A percentile compares a stretch with the other conserved stretches of the same genome.
Evolutionary conservation across 106 monocot genomes (phyloP).

Genomic region (Platanthera guangdongensis): DNA sequence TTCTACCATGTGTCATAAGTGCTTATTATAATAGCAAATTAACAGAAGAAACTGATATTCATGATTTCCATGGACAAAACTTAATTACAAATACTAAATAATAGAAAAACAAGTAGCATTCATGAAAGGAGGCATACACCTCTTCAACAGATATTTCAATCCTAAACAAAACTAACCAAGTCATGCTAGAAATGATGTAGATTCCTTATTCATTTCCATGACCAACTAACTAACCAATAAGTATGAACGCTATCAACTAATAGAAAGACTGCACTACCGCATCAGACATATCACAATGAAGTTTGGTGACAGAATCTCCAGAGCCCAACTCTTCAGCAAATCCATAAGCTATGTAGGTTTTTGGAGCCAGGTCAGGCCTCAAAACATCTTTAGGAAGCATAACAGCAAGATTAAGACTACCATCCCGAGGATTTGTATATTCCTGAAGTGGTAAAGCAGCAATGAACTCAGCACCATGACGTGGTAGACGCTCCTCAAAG

Average conservation of each 20-base stretch:
- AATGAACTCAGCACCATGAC: constrained; percentile 89
- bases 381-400: constrained; percentile 51
- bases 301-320: constrained; percentile 97
- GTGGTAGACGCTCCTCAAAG: constrained; percentile 80
- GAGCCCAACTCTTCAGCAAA: constrained; percentile 60
- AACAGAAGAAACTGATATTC: neutral
- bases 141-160: neutral
- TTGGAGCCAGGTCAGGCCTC: constrained; percentile 91
- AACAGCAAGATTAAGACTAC: constrained; percentile 69
- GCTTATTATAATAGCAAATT: neutral
- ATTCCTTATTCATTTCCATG: neutral
- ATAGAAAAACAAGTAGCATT: neutral
- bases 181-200: neutral
- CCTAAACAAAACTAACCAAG: neutral
- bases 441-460: constrained; percentile 75
- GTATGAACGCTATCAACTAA: neutral
- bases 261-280: constrained; percentile 33
- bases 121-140: neutral
- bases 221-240: neutral
- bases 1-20: neutral
- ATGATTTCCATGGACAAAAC: neutral
- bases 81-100: neutral
- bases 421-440: constrained; percentile 79
- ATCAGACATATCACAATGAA: constrained; percentile 98
- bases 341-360: constrained; percentile 96